These are phyloP conservation scores for Solanum pennellii DNA, from an alignment of 257 asterid species.

Conservation along the genomic window DNA sequence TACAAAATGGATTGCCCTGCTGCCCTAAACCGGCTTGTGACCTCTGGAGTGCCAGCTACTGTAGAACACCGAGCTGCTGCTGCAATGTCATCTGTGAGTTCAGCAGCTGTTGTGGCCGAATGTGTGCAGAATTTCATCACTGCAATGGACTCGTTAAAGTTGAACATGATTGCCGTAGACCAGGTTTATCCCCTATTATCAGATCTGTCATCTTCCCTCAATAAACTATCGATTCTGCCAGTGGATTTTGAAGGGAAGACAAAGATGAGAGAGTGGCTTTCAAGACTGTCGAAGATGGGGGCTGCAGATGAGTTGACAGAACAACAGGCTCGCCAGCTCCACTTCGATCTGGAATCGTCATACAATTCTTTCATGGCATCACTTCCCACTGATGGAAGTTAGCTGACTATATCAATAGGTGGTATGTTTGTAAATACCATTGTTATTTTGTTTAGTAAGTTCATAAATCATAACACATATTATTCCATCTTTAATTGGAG, in stretches of 20 bases:
- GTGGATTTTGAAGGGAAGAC: slow-evolving; percentile 90
- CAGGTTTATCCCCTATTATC: slow-evolving; percentile 85
- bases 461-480: neutral
- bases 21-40: slow-evolving; percentile 64
- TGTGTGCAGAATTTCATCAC: slow-evolving; percentile 93
- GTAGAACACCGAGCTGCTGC: slow-evolving; percentile 76
- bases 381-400: slow-evolving; percentile 58
- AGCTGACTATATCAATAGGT: slow-evolving; percentile 4
- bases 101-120: slow-evolving; percentile 83
- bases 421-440: neutral
- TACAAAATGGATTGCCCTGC: slow-evolving; percentile 78
- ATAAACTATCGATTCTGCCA: slow-evolving; percentile 66
- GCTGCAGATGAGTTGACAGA: slow-evolving; percentile 91
- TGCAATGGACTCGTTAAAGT: slow-evolving; percentile 79
- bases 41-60: slow-evolving; percentile 88
- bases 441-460: neutral
- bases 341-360: slow-evolving; percentile 80
- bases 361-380: slow-evolving; percentile 96
- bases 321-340: slow-evolving; percentile 93
- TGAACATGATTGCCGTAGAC: slow-evolving; percentile 89
- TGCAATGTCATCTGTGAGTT: slow-evolving; percentile 30
- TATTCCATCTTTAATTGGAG: neutral
- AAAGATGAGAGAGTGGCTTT: slow-evolving; percentile 87
- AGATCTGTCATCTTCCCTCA: slow-evolving; percentile 71
- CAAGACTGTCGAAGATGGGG: slow-evolving; percentile 73